phyloP scores from a whole-genome alignment of 2,329 filamentous ascomycete genomes.

The Penicillium sp. region DNA sequence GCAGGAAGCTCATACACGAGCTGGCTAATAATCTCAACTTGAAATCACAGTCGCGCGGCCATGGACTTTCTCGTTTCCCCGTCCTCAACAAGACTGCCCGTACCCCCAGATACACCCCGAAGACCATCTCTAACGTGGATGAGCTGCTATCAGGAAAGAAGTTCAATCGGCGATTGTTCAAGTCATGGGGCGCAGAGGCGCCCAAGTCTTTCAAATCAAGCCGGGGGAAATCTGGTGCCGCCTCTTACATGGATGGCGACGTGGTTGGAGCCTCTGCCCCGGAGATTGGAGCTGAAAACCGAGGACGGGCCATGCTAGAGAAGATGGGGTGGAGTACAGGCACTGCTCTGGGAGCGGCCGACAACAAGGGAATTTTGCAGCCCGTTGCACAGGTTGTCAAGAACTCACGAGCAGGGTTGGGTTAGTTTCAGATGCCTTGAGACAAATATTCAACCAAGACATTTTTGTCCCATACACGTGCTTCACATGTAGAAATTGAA shows the following conservation, averaged over 20 bases:
- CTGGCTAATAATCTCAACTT: conserved; percentile 73
- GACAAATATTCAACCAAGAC: not conserved
- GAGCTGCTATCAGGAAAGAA: conserved; percentile 37
- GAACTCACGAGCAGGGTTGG: conserved; percentile 79
- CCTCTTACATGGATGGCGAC: conserved; percentile 77
- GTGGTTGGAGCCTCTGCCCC: conserved; percentile 82
- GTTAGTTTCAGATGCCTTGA: conserved; percentile 41
- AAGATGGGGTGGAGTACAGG: conserved; percentile 97
- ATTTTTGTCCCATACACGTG: not conserved
- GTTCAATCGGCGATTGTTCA: conserved; percentile 29
- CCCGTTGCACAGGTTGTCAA: conserved; percentile 88
- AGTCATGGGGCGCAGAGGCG: conserved; percentile 25
- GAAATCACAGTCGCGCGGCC: conserved; percentile 80
- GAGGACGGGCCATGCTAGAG: conserved; percentile 82
- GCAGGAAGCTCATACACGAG: conserved; percentile 78
- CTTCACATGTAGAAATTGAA: not conserved
- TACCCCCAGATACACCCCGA: conserved; percentile 63
- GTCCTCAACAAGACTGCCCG: conserved; percentile 72
- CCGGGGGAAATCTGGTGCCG: conserved; percentile 43
- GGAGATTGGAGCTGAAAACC: conserved; percentile 80
- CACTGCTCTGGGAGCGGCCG: conserved; percentile 74
- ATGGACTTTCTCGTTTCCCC: conserved; percentile 71
- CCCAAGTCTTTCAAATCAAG: conserved; percentile 26
- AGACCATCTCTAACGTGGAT: conserved; percentile 52
- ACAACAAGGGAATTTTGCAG: conserved; percentile 86